These are phyloP conservation scores for Ophiostoma populinum DNA, from an alignment of 2,329 filamentous ascomycete species.

Conservation along the genomic window DNA sequence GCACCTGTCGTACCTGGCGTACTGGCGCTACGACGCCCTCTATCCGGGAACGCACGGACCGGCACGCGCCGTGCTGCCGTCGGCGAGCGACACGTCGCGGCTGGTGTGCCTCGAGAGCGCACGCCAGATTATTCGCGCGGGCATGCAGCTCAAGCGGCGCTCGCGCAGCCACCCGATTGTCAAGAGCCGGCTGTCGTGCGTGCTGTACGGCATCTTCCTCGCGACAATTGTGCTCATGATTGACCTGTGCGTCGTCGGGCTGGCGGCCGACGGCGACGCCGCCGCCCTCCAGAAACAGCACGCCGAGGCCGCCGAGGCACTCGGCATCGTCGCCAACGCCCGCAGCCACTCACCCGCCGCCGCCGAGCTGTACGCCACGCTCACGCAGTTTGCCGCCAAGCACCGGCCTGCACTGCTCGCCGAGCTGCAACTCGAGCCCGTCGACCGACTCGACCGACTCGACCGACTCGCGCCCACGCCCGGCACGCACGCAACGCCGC, in stretches of 20 bases:
- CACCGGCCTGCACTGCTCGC: slow-evolving; percentile 2
- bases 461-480: not conserved
- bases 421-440: too few relatives aligned
- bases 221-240: slow-evolving; percentile 5
- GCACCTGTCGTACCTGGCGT: slow-evolving; percentile 21
- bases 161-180: slow-evolving; percentile 2
- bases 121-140: slow-evolving; percentile 5
- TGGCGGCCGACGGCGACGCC: too few relatives aligned
- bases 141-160: not conserved
- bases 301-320: slow-evolving; percentile 1
- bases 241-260: slow-evolving; percentile 4
- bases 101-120: slow-evolving; percentile 4
- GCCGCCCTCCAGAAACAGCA: not conserved
- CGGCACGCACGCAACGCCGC: not conserved
- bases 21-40: slow-evolving; percentile 1
- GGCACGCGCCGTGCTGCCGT: not conserved
- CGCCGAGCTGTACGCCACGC: slow-evolving; percentile 3
- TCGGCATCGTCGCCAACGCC: slow-evolving; percentile 3
- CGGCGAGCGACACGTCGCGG: not conserved
- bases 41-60: not conserved
- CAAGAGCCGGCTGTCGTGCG: slow-evolving; percentile 2
- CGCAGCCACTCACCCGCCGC: slow-evolving; percentile 4
- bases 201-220: slow-evolving; percentile 5
- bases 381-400: slow-evolving; percentile 4
- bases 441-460: not conserved